Percentiles rank a stretch among this genome's conserved stretches.
phyloP scores from a whole-genome alignment of 331 rosid species.

The Pyrus hybrid region DNA sequence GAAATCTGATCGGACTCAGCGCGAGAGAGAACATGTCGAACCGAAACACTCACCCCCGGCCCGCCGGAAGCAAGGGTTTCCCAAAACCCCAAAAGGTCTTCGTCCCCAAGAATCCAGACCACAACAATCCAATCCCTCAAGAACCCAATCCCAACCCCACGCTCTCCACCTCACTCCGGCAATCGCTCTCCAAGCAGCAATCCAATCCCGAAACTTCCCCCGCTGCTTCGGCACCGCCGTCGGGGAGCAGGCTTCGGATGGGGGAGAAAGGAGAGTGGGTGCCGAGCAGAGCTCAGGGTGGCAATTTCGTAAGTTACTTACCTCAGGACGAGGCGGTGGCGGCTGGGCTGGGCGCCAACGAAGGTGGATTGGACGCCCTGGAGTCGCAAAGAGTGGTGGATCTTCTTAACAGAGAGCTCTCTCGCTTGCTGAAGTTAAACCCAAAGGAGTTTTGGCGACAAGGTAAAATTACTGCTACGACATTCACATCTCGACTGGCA shows the following conservation, averaged over 20 bases:
- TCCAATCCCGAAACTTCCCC: slow-evolving; percentile 18
- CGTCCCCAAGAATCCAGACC: slow-evolving; percentile 43
- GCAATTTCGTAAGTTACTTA: slow-evolving; percentile 69
- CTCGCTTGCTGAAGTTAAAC: slow-evolving; percentile 71
- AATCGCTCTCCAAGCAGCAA: slow-evolving; percentile 31
- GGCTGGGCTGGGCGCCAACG: slow-evolving; percentile 76
- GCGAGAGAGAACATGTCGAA: slow-evolving; percentile 35
- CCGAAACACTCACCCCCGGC: slow-evolving; percentile 28
- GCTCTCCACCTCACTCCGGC: slow-evolving; percentile 63
- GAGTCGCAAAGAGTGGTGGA: slow-evolving; percentile 93
- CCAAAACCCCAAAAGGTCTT: slow-evolving; percentile 45
- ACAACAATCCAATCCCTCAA: slow-evolving; percentile 16
- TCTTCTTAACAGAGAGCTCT: slow-evolving; percentile 72
- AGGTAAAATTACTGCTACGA: slow-evolving; percentile 29
- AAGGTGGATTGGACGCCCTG: slow-evolving; percentile 86
- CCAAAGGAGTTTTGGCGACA: slow-evolving; percentile 80
- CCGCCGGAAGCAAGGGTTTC: slow-evolving; percentile 46
- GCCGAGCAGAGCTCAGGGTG: slow-evolving; percentile 27
- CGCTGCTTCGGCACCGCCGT: background rate
- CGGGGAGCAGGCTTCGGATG: slow-evolving; percentile 27
- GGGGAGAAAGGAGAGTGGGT: slow-evolving; percentile 38
- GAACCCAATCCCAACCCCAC: slow-evolving; percentile 34
- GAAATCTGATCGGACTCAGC: background rate
- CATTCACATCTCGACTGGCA: background rate
- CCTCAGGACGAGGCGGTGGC: slow-evolving; percentile 98